Base-by-base conservation (phyloP, 1,139 yeast genomes). In the Suhomyces atakaporum region DNA sequence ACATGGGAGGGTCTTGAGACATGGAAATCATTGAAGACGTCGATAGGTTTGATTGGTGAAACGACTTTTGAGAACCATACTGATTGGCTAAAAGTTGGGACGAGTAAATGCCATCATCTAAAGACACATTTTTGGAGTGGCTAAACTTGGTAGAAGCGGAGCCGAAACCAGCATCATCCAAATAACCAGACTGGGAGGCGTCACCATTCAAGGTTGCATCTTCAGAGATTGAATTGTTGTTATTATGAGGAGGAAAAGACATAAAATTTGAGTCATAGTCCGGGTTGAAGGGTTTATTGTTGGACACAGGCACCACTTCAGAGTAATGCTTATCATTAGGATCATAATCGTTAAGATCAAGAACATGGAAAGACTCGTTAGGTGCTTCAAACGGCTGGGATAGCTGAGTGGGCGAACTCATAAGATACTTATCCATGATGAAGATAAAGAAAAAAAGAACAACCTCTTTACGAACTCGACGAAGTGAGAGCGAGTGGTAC, bases 331-430 rank as follows among this genome's bases (percentile, higher is more conserved):
- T 29, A 14, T 35, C 38, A 27, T 21, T 16, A 29, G 38, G 25
- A 35, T 35, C 36, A 36, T 43, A 42, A 25, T 36, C 46, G 42
- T 27, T 33, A 31, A 39, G 33, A 24, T 39, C 42, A 30, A 36
- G 38, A 33, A 40, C 21, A 27, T 41, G 49, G 25, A 45, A 29
- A 20, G 39, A 45, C 26, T 39, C 44, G 22, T 44, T 38, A 39
- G 30, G 39, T 36, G 46, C 45, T 27, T 67, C 66, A 39, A 63
- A 59, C 25, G 62, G 67, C 45, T 66, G 71, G 7, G 65, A 52
- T 47, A 61, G 55, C 54, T 58, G 70, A 24, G 67, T 56, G 14
- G 75, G 76, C 25, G 73, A 67, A 53, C 75, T 68, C 67, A 70
- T 60, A 35, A 69, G 61, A 47, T 59, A 69, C 46, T 69, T 67